Base-by-base conservation (phyloP, 768 basidiomycete species). In the Calocybe gangraenosa region DNA sequence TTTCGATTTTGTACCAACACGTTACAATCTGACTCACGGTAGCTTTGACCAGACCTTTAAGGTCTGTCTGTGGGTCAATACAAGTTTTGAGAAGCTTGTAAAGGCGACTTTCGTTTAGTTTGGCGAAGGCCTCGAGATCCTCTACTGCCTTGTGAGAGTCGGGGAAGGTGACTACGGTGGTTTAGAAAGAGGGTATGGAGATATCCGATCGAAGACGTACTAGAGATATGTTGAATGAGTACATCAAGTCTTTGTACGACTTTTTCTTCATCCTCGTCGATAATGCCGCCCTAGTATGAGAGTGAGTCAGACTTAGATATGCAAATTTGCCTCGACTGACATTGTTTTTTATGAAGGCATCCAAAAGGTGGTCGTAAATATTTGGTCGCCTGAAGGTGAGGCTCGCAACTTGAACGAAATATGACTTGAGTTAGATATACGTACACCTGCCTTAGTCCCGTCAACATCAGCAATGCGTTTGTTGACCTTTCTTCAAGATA, bases 31-130 rank as follows among this genome's bases (percentile, higher is more conserved):
- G 42, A 13, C 79, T 50, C 42, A 92, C 91, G 35, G 78, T 78
- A 6, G 89, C 72, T 64, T 94, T 97, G 47, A 86, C 70, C 7
- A 94, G 70, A 4, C 73, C 72, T 63, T 87, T 91, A 19, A 97
- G 64, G 58, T 94, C 90, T 0, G 87, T 83, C 55, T 92, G 85
- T 0, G 86, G 71, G 60, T 96, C 92, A 70, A 90, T 74, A 52
- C 88, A 84, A 0, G 76, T 84, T 61, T 81, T 86, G 32, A 93
- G 70, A 9, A 93, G 69, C 63, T 86, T 92, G 71, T 92, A 97
- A 7, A 94, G 69, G 31, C 92, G 75, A 18, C 74, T 74, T 59
- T 95, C 92, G 60, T 98, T 97, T 34, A 84, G 65, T 48, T 86
- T 87, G 0, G 94, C 93, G 53, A 98, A 99, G 0, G 75, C 62